Conservation (phyloP, 768 basidiomycete genomes). For the Gautieria morchelliformis region DNA sequence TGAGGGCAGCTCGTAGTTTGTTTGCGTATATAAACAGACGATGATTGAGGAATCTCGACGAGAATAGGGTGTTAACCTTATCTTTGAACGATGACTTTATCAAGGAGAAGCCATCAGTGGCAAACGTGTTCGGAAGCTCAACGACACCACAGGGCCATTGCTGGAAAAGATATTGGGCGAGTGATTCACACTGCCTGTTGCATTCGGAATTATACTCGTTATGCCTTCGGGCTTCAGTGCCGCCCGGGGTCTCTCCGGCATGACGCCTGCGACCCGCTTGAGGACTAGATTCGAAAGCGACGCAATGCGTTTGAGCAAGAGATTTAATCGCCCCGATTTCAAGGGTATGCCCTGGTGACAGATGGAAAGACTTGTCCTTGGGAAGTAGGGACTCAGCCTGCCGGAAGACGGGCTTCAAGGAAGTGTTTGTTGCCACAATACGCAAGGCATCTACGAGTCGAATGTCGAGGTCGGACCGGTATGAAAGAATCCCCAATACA, state of each 20-base stretch:
- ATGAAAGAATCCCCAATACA: not conserved
- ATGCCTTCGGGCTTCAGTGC: not conserved
- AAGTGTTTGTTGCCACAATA: not conserved
- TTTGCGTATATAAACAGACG: not conserved
- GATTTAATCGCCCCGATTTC: not conserved
- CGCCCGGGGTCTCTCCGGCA: not conserved
- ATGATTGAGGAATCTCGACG: not conserved
- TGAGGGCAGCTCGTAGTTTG: not conserved
- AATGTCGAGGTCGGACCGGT: not conserved
- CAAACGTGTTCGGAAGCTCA: not conserved
- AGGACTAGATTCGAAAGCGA: not conserved
- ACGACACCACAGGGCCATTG: constrained; percentile 16
- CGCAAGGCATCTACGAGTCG: not conserved
- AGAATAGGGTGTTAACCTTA: not conserved
- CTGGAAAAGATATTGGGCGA: not conserved
- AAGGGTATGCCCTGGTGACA: not conserved
- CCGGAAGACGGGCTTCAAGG: not conserved
- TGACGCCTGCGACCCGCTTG: not conserved
- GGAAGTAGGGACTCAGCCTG: not conserved
- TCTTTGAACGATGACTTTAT: not conserved
- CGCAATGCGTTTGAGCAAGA: not conserved
- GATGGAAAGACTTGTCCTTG: not conserved
- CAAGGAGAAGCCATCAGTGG: not conserved
- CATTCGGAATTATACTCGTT: not conserved
- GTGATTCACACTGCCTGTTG: not conserved